Evolutionary conservation across 2,329 filamentous ascomycete genomes (phyloP), one percentile per base, ranked within the genome.

Genomic region (Madurella fahalii): DNA sequence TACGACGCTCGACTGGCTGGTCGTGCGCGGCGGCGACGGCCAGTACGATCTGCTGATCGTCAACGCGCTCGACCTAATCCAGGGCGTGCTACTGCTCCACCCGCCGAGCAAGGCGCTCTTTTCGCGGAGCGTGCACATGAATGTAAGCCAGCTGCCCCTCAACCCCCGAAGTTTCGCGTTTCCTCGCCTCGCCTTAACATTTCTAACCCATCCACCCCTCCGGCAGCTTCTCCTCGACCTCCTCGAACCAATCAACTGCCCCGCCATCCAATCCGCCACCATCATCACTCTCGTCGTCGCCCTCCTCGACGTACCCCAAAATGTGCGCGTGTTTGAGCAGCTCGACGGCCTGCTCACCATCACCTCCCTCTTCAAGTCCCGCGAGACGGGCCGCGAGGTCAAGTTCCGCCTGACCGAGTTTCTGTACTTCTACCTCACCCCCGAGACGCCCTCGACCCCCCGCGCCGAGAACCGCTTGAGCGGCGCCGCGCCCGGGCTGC

Each of bases 381-480:
- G 90, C 57, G 84, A 85, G 61, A 96, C 93, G 3, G 85, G 85
- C 20, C 85, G 90, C 58, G 89, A 93, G 64, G 92, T 97, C 61
- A 96, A 96, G 75, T 82, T 96, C 67, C 94, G 95, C 71, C 83
- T 95, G n/a, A 86, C 96, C 63, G 94, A 97, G 71, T 97, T 97
- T 68, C 76, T 99, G 49, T 97, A 97, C 77, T 97, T 97, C 72
- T 99, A 97, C 72, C 85, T 99, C 63, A 96, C 97, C 87, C 92
- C 93, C 48, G 94, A 99, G 73, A 83, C 82, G 0, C 85, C 80
- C 43, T 75, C 79, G 17, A 79, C 80, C 58, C 79, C 81, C 5
- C 72, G 73, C 58, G 75, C 78, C 57, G 74, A 71, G 17, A 69
- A 70, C 48, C 72, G 71, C 47, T 71, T 72, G 55, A 59, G 58